phyloP scores from a whole-genome alignment of 2,329 filamentous ascomycete species.

The Epichloe glyceriae region DNA sequence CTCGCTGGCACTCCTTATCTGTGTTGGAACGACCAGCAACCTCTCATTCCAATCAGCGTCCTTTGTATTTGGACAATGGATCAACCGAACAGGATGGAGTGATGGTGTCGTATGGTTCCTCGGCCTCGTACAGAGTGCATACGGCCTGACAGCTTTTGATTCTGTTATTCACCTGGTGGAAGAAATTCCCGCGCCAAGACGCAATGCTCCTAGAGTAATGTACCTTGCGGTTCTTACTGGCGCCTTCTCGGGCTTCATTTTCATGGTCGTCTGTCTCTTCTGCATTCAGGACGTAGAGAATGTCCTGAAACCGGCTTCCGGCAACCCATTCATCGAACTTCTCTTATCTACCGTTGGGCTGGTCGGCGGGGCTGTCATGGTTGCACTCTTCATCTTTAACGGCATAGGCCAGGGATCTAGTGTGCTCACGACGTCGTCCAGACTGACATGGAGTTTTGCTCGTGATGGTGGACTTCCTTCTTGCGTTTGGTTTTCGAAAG shows the following conservation, averaged over 20 bases:
- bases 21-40: slow-evolving; percentile 31
- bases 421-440: slow-evolving; percentile 36
- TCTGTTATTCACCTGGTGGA: slow-evolving; percentile 46
- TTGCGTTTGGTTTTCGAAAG: slow-evolving; percentile 28
- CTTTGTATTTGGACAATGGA: slow-evolving; percentile 40
- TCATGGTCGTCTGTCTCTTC: slow-evolving; percentile 39
- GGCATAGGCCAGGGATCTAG: slow-evolving; percentile 40
- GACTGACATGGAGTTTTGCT: slow-evolving; percentile 42
- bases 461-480: slow-evolving; percentile 37
- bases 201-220: slow-evolving; percentile 37
- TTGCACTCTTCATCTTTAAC: slow-evolving; percentile 42
- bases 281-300: slow-evolving; percentile 32
- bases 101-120: slow-evolving; percentile 45
- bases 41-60: slow-evolving; percentile 33
- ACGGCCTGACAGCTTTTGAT: slow-evolving; percentile 43
- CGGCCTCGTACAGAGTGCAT: slow-evolving; percentile 42
- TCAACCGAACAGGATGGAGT: slow-evolving; percentile 34
- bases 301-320: slow-evolving; percentile 25
- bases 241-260: slow-evolving; percentile 35
- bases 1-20: slow-evolving; percentile 36
- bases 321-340: slow-evolving; percentile 37
- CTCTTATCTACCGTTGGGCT: slow-evolving; percentile 23
- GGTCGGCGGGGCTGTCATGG: slow-evolving; percentile 28
- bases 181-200: slow-evolving; percentile 38
- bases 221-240: slow-evolving; percentile 38